Evolutionary conservation across 164 flowering plant genomes (phyloP), one percentile per base, ranked within the genome.

Genomic region (Dillenia turbinata): DNA sequence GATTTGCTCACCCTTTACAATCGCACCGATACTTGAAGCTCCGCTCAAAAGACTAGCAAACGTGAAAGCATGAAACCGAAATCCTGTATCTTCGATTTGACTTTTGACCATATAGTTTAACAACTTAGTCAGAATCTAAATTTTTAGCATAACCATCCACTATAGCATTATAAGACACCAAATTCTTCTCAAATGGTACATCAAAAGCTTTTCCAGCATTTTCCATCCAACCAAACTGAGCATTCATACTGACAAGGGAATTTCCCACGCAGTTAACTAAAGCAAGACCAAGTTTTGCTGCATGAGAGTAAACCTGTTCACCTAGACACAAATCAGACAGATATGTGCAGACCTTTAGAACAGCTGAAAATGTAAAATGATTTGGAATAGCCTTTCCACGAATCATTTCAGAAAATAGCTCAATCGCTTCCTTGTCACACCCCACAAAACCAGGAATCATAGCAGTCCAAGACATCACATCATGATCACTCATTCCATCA

Each of bases 391-490:
- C 76, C 17, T 22, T 59, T 8, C 79, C 81, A 12, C 66, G 52
- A 15, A 79, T 72, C 96, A 89, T 92, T 66, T 71, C 63, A 45
- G 54, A 54, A 62, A 79, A 89, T 40, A 92, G 79, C 13, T 77
- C 65, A 11, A 89, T 59, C 15, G 95, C 95, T 73, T 86, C 88
- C 61, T 55, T 48, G 62, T 85, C 84, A 56, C 12, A 22, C 17
- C 74, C 95, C 60, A 79, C 85, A 65, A 83, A 83, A 10, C 90
- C 95, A 4, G 88, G 79, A 58, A 92, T 89, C 9, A 92, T 75
- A 1, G 96, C 84, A 49, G 96, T 92, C 96, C 96, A 92, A 45
- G 96, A 86, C 95, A 89, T 85, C 26, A 92, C 92, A 74, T 83
- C 85, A 59, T 81, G 94, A 44, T 64, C 73, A 9, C 69, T 68